Percentiles rank a stretch among this genome's conserved stretches.
These are phyloP conservation scores for Polygonum maritimum DNA, from an alignment of 148 eudicot species.

Conservation along the genomic window DNA sequence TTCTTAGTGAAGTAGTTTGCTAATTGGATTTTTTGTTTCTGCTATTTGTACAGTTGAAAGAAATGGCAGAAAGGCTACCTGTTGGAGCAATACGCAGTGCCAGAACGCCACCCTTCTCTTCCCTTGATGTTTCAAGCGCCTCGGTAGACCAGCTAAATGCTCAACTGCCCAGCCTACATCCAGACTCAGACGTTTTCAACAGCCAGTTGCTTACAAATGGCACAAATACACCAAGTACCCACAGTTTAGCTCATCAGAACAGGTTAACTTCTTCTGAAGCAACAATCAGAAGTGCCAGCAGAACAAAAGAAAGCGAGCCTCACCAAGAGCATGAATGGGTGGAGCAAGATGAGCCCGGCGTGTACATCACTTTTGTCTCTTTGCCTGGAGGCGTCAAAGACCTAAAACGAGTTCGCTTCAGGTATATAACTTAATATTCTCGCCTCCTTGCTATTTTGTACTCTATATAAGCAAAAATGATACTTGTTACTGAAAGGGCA, in stretches of 20 bases:
- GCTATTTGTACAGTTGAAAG: conserved; percentile 43
- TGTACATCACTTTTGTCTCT: conserved; percentile 82
- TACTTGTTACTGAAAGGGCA: not conserved
- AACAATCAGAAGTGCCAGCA: conserved; percentile 47
- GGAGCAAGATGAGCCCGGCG: conserved; percentile 97
- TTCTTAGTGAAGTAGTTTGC: not conserved
- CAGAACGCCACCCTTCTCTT: conserved; percentile 47
- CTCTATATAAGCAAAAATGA: not conserved
- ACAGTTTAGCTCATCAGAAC: conserved; percentile 40
- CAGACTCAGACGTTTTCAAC: conserved; percentile 49
- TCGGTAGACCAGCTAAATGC: conserved; percentile 41
- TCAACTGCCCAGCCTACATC: conserved; percentile 33
- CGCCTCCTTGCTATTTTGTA: not conserved
- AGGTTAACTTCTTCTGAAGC: conserved; percentile 40
- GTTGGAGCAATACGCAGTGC: conserved; percentile 74
- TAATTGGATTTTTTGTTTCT: conserved; percentile 5
- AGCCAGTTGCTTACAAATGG: conserved; percentile 48
- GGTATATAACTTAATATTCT: conserved; percentile 33
- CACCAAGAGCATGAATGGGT: conserved; percentile 81
- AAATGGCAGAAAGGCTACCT: conserved; percentile 95
- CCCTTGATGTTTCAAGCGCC: conserved; percentile 43
- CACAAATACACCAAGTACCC: conserved; percentile 44
- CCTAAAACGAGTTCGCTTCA: conserved; percentile 94
- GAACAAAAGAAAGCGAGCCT: conserved; percentile 58
- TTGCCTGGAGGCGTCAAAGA: conserved; percentile 85